Percentiles rank a stretch among this genome's conserved stretches.
Conservation (phyloP, 2,329 filamentous ascomycete genomes). For the Pseudogymnoascus sp. region DNA sequence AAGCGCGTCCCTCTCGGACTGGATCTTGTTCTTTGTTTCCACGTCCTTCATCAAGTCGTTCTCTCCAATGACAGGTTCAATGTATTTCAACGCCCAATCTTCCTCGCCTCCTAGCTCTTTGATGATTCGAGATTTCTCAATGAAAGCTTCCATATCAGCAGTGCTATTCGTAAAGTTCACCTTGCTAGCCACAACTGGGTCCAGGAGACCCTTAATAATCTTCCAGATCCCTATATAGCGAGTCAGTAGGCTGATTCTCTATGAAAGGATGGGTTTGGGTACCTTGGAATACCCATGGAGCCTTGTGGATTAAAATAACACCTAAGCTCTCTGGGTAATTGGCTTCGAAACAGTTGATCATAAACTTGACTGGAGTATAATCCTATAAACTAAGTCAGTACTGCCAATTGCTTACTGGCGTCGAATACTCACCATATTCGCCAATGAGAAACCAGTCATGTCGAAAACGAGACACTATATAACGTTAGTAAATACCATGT, state of each 20-base stretch:
- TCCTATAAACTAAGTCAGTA: conserved; percentile 45
- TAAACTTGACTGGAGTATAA: conserved; percentile 94
- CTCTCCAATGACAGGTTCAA: conserved; percentile 67
- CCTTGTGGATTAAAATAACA: conserved; percentile 85
- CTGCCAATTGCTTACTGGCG: background rate
- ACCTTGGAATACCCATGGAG: conserved; percentile 95
- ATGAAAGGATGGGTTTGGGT: conserved; percentile 21
- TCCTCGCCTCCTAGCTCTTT: conserved; percentile 83
- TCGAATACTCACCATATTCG: conserved; percentile 69
- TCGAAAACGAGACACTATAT: conserved; percentile 82
- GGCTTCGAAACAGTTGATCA: conserved; percentile 98
- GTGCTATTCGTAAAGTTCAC: conserved; percentile 84
- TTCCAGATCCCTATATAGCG: conserved; percentile 70
- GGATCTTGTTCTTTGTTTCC: conserved; percentile 52
- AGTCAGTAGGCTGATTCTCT: background rate
- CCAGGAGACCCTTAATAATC: conserved; percentile 91
- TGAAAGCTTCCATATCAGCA: conserved; percentile 69
- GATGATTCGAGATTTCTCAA: conserved; percentile 61
- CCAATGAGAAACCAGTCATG: conserved; percentile 86
- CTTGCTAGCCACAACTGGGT: conserved; percentile 90
- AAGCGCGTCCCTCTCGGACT: conserved; percentile 55
- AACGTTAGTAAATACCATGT: conserved; percentile 5
- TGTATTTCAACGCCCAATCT: conserved; percentile 73
- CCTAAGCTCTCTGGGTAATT: conserved; percentile 95
- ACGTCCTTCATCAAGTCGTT: conserved; percentile 65